These are phyloP conservation scores for Penicillium nucicola DNA, from an alignment of 495 filamentous ascomycete species.

Conservation along the genomic window DNA sequence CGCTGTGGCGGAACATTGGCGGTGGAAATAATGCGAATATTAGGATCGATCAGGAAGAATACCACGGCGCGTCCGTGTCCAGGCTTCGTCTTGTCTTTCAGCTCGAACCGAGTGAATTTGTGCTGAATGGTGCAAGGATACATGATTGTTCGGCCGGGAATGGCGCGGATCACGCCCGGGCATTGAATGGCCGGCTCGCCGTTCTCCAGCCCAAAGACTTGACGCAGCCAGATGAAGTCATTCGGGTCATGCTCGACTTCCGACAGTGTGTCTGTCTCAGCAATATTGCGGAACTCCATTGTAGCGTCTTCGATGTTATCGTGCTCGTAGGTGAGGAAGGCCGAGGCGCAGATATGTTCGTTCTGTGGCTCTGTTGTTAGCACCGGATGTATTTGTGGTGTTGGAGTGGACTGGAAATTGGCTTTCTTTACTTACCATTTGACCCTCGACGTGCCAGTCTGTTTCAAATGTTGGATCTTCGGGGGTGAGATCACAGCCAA, in stretches of 20 bases:
- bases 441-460: constrained; percentile 41
- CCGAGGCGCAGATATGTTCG: constrained; percentile 39
- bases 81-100: constrained; percentile 46
- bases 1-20: constrained; percentile 55
- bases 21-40: constrained; percentile 51
- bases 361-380: constrained; percentile 20
- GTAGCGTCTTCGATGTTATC: constrained; percentile 22
- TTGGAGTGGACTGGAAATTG: not conserved
- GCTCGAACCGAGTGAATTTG: constrained; percentile 37
- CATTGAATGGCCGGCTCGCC: constrained; percentile 30
- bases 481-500: constrained; percentile 32
- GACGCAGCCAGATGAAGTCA: constrained; percentile 26
- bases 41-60: constrained; percentile 55
- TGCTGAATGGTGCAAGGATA: constrained; percentile 48
- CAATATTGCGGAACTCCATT: constrained; percentile 29
- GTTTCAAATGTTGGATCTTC: constrained; percentile 28
- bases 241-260: constrained; percentile 30
- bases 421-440: constrained; percentile 24
- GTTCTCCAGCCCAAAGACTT: constrained; percentile 33
- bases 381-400: not conserved
- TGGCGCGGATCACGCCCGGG: constrained; percentile 21
- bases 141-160: constrained; percentile 22
- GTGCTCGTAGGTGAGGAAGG: constrained; percentile 17
- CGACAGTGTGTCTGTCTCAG: constrained; percentile 20
- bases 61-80: constrained; percentile 46